Conservation (phyloP, 2,329 filamentous ascomycete species). For the Venturia nashicola region DNA sequence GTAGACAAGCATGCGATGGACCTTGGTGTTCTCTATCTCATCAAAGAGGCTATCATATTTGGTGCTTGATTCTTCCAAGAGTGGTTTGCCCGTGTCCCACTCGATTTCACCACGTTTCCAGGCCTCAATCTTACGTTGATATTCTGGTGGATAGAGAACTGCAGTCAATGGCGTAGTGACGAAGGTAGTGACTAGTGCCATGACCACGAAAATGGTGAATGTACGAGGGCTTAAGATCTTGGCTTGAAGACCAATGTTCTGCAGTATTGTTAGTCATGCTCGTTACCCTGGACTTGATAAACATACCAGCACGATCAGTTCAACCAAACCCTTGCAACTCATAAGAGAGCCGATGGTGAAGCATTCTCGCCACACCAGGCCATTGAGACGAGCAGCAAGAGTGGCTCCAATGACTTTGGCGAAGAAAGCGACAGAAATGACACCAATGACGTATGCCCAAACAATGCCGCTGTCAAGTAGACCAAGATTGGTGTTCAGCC, state of each 20-base stretch:
- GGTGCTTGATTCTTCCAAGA: slow-evolving; percentile 14
- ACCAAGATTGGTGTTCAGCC: slow-evolving; percentile 76
- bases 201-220: slow-evolving; percentile 90
- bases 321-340: slow-evolving; percentile 93
- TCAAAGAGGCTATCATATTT: slow-evolving; percentile 29
- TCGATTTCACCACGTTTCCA: slow-evolving; percentile 83
- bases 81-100: slow-evolving; percentile 57
- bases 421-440: slow-evolving; percentile 69
- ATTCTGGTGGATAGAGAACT: slow-evolving; percentile 63
- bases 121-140: slow-evolving; percentile 58
- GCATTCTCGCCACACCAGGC: slow-evolving; percentile 80
- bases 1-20: slow-evolving; percentile 63
- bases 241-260: slow-evolving; percentile 74
- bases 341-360: slow-evolving; percentile 80
- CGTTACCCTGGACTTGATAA: no score
- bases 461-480: slow-evolving; percentile 68
- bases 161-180: slow-evolving; percentile 66
- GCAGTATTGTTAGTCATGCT: slow-evolving; percentile 3
- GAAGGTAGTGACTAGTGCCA: slow-evolving; percentile 82
- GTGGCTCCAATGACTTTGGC: slow-evolving; percentile 79
- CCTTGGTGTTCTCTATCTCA: slow-evolving; percentile 37
- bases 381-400: slow-evolving; percentile 61
- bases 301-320: slow-evolving; percentile 81
- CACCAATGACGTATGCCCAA: slow-evolving; percentile 81
- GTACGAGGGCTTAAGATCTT: slow-evolving; percentile 68